Conservation (phyloP, 305 asterid species). For the Fraxinus angustifolia region DNA sequence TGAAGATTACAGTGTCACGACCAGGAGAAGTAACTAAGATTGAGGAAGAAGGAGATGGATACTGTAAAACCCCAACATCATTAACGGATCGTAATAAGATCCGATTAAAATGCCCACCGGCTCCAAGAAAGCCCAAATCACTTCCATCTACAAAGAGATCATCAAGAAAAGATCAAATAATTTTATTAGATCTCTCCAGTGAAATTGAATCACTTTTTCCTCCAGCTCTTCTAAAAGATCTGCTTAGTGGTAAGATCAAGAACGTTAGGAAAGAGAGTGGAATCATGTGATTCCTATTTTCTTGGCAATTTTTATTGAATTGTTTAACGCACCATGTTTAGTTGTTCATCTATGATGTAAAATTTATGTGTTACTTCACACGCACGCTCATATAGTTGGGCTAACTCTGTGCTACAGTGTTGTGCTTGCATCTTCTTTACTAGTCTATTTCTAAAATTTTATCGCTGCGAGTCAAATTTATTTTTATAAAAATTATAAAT, state of each 20-base stretch:
- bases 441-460: no score
- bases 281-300: neutral
- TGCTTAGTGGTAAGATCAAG: slow-evolving; percentile 45
- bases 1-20: slow-evolving; percentile 18
- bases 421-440: neutral
- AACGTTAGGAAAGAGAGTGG: slow-evolving; percentile 35
- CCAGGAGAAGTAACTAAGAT: slow-evolving; percentile 6
- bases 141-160: slow-evolving; percentile 26
- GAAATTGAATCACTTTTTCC: slow-evolving; percentile 50
- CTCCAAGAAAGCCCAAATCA: slow-evolving; percentile 57
- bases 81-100: slow-evolving; percentile 24
- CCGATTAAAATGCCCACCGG: slow-evolving; percentile 44
- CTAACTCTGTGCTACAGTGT: neutral
- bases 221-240: slow-evolving; percentile 33
- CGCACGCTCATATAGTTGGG: neutral
- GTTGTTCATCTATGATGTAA: neutral
- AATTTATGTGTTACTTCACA: neutral
- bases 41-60: slow-evolving; percentile 14
- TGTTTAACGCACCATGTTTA: neutral
- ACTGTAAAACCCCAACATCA: slow-evolving; percentile 54
- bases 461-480: neutral
- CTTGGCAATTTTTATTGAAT: neutral
- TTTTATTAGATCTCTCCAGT: slow-evolving; percentile 38
- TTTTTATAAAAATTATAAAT: no score
- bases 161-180: slow-evolving; percentile 6